phyloP scores from a whole-genome alignment of 257 asterid genomes.

The Solanum virginianum region DNA sequence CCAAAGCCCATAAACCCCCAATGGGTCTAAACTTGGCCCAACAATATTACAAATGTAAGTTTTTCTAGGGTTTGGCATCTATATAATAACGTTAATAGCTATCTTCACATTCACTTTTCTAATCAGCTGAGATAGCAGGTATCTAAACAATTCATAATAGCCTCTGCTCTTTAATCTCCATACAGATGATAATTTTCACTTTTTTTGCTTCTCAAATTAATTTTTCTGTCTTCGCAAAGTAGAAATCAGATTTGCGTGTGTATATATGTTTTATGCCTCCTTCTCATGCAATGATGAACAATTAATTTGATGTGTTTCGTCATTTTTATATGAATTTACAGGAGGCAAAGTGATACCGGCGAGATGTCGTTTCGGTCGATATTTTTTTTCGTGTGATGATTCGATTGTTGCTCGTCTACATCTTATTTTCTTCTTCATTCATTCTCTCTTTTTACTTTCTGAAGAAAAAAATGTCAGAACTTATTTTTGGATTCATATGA shows the following conservation, averaged over 20 bases:
- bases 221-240: accelerated
- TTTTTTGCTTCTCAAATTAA: neutral
- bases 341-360: constrained; percentile 57
- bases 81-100: neutral
- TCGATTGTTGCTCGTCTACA: constrained; percentile 97
- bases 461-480: neutral
- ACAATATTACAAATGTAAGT: neutral
- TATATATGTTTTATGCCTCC: neutral
- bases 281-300: constrained; percentile 18
- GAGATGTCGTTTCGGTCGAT: constrained; percentile 93
- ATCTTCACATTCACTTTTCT: accelerated
- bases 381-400: constrained; percentile 39
- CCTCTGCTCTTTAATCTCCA: neutral
- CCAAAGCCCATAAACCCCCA: neutral
- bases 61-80: neutral
- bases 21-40: neutral
- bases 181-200: neutral
- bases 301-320: constrained; percentile 10
- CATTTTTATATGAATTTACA: constrained; percentile 4
- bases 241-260: no score
- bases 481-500: no score
- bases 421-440: neutral
- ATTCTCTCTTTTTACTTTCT: neutral
- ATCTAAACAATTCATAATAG: no score
- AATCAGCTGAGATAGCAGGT: neutral